Conservation (phyloP, 768 basidiomycete species). For the Rhizopogon salebrosus region DNA sequence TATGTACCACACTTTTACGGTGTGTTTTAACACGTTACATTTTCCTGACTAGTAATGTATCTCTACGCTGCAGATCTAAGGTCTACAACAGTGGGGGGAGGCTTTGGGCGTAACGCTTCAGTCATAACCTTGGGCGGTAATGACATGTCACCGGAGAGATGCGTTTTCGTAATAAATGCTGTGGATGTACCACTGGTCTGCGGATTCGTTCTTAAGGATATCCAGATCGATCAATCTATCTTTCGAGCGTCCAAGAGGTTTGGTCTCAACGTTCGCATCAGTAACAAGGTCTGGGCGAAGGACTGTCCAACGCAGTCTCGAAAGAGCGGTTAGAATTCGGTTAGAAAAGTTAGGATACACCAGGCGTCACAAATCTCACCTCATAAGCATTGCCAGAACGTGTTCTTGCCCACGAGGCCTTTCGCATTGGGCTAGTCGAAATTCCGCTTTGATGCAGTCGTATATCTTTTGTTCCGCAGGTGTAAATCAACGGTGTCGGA, state of each 20-base stretch:
- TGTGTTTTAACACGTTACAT: too few species aligned
- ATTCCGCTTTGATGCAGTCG: slow-evolving; percentile 76
- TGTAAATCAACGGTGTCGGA: slow-evolving; percentile 68
- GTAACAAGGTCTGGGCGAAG: slow-evolving; percentile 85
- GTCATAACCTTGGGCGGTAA: too few species aligned
- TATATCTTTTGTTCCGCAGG: slow-evolving; percentile 82
- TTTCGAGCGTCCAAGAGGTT: slow-evolving; percentile 23
- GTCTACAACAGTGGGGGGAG: too few species aligned
- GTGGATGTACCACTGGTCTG: too few species aligned
- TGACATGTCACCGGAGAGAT: not conserved
- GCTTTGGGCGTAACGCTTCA: too few species aligned
- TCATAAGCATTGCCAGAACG: slow-evolving; percentile 93
- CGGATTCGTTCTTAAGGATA: slow-evolving; percentile 51
- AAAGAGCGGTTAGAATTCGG: slow-evolving; percentile 7
- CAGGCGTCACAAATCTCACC: slow-evolving; percentile 38
- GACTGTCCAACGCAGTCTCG: slow-evolving; percentile 84
- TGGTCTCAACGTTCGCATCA: slow-evolving; percentile 39
- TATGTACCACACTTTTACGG: too few species aligned
- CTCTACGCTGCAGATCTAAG: too few species aligned
- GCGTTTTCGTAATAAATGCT: too few species aligned
- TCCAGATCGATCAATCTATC: slow-evolving; percentile 51
- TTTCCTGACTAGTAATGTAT: too few species aligned
- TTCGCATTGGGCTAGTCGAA: slow-evolving; percentile 78
- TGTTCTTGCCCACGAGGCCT: slow-evolving; percentile 75
- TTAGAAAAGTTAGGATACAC: not conserved